Conservation (phyloP, 352 stramenopile species). For the Phytophthora macrochlamydospora region DNA sequence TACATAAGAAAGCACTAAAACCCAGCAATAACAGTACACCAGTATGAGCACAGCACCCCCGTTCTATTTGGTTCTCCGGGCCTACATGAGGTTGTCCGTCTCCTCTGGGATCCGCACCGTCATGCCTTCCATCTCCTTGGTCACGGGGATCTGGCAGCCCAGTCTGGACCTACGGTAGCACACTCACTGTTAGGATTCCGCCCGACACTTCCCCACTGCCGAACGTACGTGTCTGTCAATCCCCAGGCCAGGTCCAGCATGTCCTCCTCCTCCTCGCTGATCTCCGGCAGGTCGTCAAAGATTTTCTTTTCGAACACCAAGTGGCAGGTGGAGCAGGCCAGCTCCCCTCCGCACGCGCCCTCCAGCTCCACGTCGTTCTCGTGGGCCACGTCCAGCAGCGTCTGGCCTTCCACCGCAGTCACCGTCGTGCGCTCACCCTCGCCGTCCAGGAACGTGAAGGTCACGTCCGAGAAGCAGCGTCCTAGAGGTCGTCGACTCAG, state of each 20-base stretch:
- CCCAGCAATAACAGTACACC: neutral
- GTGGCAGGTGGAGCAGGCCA: conserved; percentile 95
- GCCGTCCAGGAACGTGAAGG: conserved; percentile 82
- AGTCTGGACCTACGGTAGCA: conserved; percentile 61
- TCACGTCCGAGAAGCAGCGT: conserved; percentile 51
- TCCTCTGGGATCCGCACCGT: conserved; percentile 90
- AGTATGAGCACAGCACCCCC: conserved; percentile 1
- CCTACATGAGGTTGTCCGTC: conserved; percentile 89
- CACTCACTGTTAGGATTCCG: conserved; percentile 2
- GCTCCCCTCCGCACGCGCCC: conserved; percentile 92
- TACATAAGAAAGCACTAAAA: neutral
- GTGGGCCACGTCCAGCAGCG: conserved; percentile 91
- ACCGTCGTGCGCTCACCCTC: conserved; percentile 80
- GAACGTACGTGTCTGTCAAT: conserved; percentile 91
- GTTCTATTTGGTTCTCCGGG: conserved; percentile 14
- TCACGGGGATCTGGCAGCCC: conserved; percentile 92
- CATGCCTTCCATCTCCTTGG: conserved; percentile 84
- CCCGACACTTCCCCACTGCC: neutral
- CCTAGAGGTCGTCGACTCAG: too few species aligned
- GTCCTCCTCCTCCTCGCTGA: conserved; percentile 94
- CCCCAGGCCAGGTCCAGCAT: conserved; percentile 96
- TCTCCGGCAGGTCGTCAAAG: conserved; percentile 87
- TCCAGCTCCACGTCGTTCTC: conserved; percentile 95
- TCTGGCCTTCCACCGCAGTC: conserved; percentile 72
- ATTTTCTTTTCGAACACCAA: conserved; percentile 91